phyloP scores from a whole-genome alignment of 129 eudicot genomes.

The Tagetes erecta region DNA sequence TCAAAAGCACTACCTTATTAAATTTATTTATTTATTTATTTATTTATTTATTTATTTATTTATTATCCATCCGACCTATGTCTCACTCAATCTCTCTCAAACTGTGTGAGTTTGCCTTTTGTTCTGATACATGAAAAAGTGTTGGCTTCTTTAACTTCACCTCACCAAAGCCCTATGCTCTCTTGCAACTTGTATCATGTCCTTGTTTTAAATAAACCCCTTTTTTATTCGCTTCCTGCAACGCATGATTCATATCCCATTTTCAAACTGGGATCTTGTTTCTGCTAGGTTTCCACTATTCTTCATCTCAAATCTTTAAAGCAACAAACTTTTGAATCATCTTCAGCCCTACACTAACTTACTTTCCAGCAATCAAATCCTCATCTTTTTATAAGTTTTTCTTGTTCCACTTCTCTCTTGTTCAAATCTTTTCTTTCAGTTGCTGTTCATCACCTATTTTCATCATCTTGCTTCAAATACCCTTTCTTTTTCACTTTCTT shows the following conservation, averaged over 20 bases:
- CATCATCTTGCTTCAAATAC: neutral
- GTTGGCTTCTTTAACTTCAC: conserved; percentile 14
- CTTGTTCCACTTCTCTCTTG: neutral
- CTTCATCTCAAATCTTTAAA: conserved; percentile 9
- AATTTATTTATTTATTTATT: no score
- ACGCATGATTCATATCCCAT: conserved; percentile 16
- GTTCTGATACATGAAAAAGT: conserved; percentile 20
- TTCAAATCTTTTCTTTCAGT: conserved; percentile 11
- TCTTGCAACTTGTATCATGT: conserved; percentile 10
- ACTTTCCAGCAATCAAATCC: conserved; percentile 16
- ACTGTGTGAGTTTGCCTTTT: neutral
- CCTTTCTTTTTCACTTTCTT: neutral
- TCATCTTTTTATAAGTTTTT: neutral
- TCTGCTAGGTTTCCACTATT: conserved; percentile 19
- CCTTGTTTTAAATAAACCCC: neutral
- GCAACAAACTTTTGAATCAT: conserved; percentile 17
- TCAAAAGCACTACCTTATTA: neutral
- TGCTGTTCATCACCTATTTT: neutral
- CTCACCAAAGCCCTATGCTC: conserved; percentile 22
- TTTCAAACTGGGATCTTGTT: conserved; percentile 21
- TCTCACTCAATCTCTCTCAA: neutral
- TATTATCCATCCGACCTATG: neutral
- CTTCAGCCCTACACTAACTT: conserved; percentile 24
- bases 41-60: no score
- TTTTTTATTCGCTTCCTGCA: conserved; percentile 9